phyloP scores from a whole-genome alignment of 106 monocot genomes.

The Dactylorhiza incarnata region DNA sequence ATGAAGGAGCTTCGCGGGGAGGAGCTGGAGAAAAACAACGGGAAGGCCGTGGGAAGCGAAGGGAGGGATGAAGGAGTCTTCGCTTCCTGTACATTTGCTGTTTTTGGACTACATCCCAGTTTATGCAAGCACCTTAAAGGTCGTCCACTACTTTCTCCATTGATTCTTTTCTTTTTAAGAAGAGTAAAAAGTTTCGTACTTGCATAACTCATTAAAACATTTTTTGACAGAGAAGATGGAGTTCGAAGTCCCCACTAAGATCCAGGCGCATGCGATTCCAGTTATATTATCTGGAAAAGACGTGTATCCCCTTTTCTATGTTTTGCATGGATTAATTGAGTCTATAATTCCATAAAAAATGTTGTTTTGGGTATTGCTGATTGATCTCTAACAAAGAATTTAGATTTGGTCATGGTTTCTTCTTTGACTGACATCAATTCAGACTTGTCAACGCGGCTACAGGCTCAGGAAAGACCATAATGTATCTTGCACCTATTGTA shows the following conservation, averaged over 20 bases:
- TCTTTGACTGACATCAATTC: slow-evolving; percentile 8
- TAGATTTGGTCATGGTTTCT: neutral
- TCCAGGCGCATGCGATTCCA: slow-evolving; percentile 89
- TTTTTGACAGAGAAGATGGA: slow-evolving; percentile 72
- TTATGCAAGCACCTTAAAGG: slow-evolving; percentile 88
- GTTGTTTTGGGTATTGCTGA: neutral
- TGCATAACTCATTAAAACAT: neutral
- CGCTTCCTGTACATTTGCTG: slow-evolving; percentile 81
- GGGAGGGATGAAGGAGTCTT: slow-evolving; percentile 32
- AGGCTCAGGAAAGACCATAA: slow-evolving; percentile 92
- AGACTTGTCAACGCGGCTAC: slow-evolving; percentile 95
- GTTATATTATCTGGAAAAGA: slow-evolving; percentile 66
- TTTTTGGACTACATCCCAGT: slow-evolving; percentile 74
- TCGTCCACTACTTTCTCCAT: slow-evolving; percentile 7
- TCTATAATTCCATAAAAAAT: neutral
- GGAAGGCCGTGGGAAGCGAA: slow-evolving; percentile 7
- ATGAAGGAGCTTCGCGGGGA: slow-evolving; percentile 13
- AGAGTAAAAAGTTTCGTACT: neutral
- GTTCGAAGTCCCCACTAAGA: slow-evolving; percentile 66
- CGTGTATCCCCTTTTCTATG: slow-evolving; percentile 54
- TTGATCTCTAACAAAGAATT: neutral
- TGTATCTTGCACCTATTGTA: slow-evolving; percentile 89
- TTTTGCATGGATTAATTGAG: neutral
- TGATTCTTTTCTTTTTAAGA: neutral
- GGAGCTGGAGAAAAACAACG: slow-evolving; percentile 4